Conservation (phyloP, 169 alveolate species). For the Fabrea salina region DNA sequence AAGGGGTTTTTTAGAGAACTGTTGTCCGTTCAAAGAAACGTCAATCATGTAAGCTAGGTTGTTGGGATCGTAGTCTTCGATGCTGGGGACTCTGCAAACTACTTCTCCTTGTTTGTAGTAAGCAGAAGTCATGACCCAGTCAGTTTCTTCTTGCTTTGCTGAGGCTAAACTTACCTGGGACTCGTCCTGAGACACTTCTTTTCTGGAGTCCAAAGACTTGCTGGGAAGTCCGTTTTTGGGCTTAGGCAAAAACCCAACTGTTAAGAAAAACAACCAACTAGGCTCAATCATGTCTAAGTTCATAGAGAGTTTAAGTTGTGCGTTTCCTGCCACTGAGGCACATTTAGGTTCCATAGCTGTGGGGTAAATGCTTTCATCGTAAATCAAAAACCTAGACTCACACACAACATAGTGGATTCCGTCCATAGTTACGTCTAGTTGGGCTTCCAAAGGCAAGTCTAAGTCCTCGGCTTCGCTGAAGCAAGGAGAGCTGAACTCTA, state of each 20-base stretch:
- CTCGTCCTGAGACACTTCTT: conserved; percentile 37
- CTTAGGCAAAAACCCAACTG: conserved; percentile 82
- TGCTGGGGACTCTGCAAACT: conserved; percentile 75
- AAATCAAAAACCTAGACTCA: conserved; percentile 74
- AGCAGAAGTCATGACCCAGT: conserved; percentile 75
- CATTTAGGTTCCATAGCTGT: conserved; percentile 82
- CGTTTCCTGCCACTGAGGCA: conserved; percentile 81
- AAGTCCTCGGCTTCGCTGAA: conserved; percentile 64
- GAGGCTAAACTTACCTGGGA: background rate
- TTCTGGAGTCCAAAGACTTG: conserved; percentile 28
- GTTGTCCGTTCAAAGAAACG: conserved; percentile 30
- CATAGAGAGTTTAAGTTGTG: conserved; percentile 65
- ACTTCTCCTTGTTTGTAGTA: conserved; percentile 75
- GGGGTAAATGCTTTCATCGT: conserved; percentile 41
- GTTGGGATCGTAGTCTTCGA: conserved; percentile 57
- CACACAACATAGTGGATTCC: conserved; percentile 81
- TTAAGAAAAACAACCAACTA: conserved; percentile 60
- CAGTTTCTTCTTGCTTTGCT: conserved; percentile 68
- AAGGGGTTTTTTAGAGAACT: conserved; percentile 52
- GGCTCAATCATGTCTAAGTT: conserved; percentile 72
- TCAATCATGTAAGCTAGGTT: conserved; percentile 70
- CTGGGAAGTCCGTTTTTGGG: conserved; percentile 32
- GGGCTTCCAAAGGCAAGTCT: conserved; percentile 75
- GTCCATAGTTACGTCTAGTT: conserved; percentile 82
- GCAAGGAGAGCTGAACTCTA: conserved; percentile 78